A percentile compares a stretch with the other conserved stretches of the same genome.
Conservation (phyloP, 148 eudicot genomes). For the Fagopyrum esculentum region DNA sequence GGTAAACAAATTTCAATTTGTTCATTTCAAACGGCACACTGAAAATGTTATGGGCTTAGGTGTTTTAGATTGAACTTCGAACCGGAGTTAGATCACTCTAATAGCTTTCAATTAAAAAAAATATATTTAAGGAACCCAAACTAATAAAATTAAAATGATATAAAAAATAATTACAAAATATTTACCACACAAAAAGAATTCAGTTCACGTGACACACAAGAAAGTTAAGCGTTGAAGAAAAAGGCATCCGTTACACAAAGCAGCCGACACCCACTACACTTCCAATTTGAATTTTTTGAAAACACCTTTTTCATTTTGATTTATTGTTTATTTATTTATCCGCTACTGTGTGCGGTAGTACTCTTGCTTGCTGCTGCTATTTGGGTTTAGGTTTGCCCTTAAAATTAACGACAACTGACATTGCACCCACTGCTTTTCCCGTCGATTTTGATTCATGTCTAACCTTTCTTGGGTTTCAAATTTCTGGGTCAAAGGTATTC, state of each 20-base stretch:
- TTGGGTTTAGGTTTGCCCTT: not conserved
- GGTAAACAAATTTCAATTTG: too few relatives aligned
- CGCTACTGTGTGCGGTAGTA: not conserved
- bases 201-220: too few relatives aligned
- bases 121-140: too few relatives aligned
- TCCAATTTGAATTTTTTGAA: slow-evolving; percentile 8
- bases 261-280: not conserved
- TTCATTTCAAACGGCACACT: too few relatives aligned
- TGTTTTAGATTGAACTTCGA: too few relatives aligned
- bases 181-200: too few relatives aligned
- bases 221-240: too few relatives aligned
- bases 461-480: not conserved
- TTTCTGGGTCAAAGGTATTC: slow-evolving; percentile 3
- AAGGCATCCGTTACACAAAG: not conserved
- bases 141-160: too few relatives aligned
- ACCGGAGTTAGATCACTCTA: too few relatives aligned
- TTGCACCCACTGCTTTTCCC: not conserved
- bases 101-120: too few relatives aligned
- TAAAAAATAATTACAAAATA: too few relatives aligned
- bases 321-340: slow-evolving; percentile 1
- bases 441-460: not conserved
- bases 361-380: not conserved
- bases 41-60: too few relatives aligned
- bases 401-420: slow-evolving; percentile 1
- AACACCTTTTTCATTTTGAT: not conserved